These are phyloP conservation scores for Phascolomyces articulosus DNA, from an alignment of 371 early-diverging fungal genomes.

Conservation along the genomic window DNA sequence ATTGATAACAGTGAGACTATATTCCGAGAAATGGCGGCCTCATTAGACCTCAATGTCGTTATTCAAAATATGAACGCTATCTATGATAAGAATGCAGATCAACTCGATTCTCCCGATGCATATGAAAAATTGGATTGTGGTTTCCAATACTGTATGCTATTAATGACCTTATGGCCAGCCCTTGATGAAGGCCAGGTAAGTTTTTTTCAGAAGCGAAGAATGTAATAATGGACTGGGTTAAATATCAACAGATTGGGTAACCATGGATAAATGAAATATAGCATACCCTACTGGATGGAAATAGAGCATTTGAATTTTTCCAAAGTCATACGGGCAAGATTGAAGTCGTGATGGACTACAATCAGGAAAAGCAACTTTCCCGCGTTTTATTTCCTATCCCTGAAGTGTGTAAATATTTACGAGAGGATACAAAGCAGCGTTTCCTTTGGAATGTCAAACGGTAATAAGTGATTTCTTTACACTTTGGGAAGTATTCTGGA, in stretches of 20 bases:
- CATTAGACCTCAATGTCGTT: constrained; percentile 43
- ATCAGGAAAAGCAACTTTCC: constrained; percentile 41
- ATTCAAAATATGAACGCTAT: constrained; percentile 38
- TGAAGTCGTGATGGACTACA: constrained; percentile 55
- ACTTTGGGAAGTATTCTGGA: not conserved
- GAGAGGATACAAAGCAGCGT: constrained; percentile 49
- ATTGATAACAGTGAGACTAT: constrained; percentile 51
- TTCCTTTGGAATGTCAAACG: constrained; percentile 57
- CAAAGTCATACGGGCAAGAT: constrained; percentile 58
- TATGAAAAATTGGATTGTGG: constrained; percentile 42
- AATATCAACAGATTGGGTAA: too few relatives aligned
- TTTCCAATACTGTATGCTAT: constrained; percentile 43
- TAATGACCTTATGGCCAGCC: constrained; percentile 43
- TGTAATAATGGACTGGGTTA: not conserved
- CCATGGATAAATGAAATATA: not conserved
- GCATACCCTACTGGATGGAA: constrained; percentile 29
- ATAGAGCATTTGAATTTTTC: constrained; percentile 44
- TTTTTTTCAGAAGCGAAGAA: not conserved
- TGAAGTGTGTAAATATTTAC: constrained; percentile 53
- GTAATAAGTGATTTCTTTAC: constrained; percentile 16
- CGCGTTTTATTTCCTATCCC: constrained; percentile 60
- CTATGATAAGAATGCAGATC: constrained; percentile 22
- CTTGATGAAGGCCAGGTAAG: constrained; percentile 35
- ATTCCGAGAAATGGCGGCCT: constrained; percentile 50
- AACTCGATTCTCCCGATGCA: constrained; percentile 22